Base-by-base conservation (phyloP, 306 rosid genomes). In the Rosa rugosa region DNA sequence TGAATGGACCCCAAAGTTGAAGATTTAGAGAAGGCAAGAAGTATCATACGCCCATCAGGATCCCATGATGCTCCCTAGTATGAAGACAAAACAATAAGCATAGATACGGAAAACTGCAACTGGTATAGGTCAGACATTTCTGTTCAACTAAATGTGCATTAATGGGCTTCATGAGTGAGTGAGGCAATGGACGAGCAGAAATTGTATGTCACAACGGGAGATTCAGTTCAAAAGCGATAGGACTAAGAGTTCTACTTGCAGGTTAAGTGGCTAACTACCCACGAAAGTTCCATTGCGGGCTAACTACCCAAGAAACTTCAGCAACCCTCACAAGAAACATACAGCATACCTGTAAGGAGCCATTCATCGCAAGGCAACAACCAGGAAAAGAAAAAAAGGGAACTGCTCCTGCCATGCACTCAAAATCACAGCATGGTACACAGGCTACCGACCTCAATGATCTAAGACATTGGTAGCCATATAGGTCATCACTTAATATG, bases 21-120 rank as follows among this genome's bases (percentile, higher is more conserved):
- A 53, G 99, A 94, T 81, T 83, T 81, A 69, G 97, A 91, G 85
- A 94, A 92, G 38, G 96, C 92, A 79, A 94, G 94, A 78, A 94
- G 89, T 85, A 91, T 86, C 97, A 94, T 91, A 17, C 83, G 91
- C 69, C 98, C 98, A 85, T 92, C 99, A 77, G 97, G 97, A 85
- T 92, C 99, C 99, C 99, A 95, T 51, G 89, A 87, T 75, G 95
- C 99, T 83, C 95, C 91, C 99, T 95, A 81, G 85, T 71, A 81
- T 77, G 27, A 82, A 72, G 64, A 23, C 31, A 81, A 31, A 49
- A n/a, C 83, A 77, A 4, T 73, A 68, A 46, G 47, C 68, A 63
- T 67, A 83, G 76, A 41, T 23, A 80, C 16, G 65, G 60, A 73
- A 82, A 76, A 44, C 25, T 50, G 20, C 54, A 72, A 79, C 44